Conservation (phyloP, 805 yeast species). For the Yarrowia porcina region DNA sequence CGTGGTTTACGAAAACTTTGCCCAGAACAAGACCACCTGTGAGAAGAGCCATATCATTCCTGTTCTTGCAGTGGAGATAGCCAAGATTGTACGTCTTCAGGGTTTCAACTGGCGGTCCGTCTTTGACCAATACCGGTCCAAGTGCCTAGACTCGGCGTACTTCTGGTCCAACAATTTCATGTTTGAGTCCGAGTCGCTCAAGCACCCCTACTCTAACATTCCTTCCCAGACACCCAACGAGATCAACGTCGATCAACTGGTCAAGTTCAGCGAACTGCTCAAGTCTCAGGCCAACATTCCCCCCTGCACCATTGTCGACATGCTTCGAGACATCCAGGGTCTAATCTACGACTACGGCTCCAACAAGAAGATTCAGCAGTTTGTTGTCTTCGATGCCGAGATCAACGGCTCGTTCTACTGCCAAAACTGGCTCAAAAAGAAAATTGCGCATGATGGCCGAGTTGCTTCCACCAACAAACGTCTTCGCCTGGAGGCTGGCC, state of each 20-base stretch:
- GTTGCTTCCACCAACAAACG: slow-evolving; percentile 10
- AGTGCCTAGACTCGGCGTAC: slow-evolving; percentile 33
- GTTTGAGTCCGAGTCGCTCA: slow-evolving; percentile 34
- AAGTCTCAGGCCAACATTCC: slow-evolving; percentile 32
- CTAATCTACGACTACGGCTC: slow-evolving; percentile 29
- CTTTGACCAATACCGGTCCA: slow-evolving; percentile 30
- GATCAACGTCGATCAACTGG: slow-evolving; percentile 26
- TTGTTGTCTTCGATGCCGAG: slow-evolving; percentile 31
- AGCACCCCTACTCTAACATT: background rate
- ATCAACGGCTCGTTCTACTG: slow-evolving; percentile 32
- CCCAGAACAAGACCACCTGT: background rate
- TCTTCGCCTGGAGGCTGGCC: slow-evolving; percentile 8
- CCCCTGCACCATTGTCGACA: slow-evolving; percentile 33
- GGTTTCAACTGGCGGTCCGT: slow-evolving; percentile 28
- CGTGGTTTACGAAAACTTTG: background rate
- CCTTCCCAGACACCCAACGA: slow-evolving; percentile 2
- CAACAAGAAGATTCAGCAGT: slow-evolving; percentile 24
- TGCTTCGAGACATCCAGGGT: slow-evolving; percentile 34
- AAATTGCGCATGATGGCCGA: slow-evolving; percentile 28
- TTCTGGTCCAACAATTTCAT: slow-evolving; percentile 37
- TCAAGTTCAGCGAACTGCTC: slow-evolving; percentile 29
- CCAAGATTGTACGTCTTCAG: background rate
- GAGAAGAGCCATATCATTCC: background rate
- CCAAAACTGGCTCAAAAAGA: slow-evolving; percentile 28
- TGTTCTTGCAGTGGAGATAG: background rate